Percentiles rank a stretch among this genome's conserved stretches.
Evolutionary conservation across 2,329 filamentous ascomycete species (phyloP).

Genomic region (Colletotrichum sp.): DNA sequence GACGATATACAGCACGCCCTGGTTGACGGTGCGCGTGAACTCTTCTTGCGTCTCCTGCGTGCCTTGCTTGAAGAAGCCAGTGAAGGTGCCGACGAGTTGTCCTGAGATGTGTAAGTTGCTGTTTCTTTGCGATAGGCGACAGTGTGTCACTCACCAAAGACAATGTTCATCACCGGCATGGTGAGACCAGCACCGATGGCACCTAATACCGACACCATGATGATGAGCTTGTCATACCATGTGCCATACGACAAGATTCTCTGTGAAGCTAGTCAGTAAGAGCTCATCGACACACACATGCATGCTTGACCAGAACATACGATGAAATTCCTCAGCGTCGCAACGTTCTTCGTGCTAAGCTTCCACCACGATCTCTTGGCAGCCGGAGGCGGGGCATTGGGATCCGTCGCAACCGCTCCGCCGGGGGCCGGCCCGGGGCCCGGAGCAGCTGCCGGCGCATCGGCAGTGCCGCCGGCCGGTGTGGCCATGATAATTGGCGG

Average conservation of each 20-base stretch:
- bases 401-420: not conserved
- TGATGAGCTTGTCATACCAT: constrained; percentile 10
- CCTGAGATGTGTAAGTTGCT: not conserved
- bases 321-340: constrained; percentile 15
- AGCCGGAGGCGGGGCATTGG: not conserved
- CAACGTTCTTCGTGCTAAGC: constrained; percentile 12
- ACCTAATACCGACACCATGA: constrained; percentile 1
- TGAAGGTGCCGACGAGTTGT: constrained; percentile 35
- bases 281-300: not conserved
- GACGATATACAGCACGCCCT: constrained; percentile 36
- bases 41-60: constrained; percentile 19
- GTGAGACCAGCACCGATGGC: constrained; percentile 21
- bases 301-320: not conserved
- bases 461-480: constrained; percentile 14
- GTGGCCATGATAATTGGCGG: constrained; percentile 10
- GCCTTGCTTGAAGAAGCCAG: constrained; percentile 24
- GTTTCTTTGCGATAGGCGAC: not conserved
- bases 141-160: constrained; percentile 30
- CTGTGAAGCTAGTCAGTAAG: not conserved
- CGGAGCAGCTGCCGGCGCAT: not conserved
- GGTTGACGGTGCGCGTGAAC: constrained; percentile 15
- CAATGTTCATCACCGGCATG: constrained; percentile 38
- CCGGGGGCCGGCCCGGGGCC: not conserved
- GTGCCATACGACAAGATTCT: constrained; percentile 13
- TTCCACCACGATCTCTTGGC: constrained; percentile 10